Base-by-base conservation (phyloP, 2,329 filamentous ascomycete genomes). In the Xylariaceae sp. region DNA sequence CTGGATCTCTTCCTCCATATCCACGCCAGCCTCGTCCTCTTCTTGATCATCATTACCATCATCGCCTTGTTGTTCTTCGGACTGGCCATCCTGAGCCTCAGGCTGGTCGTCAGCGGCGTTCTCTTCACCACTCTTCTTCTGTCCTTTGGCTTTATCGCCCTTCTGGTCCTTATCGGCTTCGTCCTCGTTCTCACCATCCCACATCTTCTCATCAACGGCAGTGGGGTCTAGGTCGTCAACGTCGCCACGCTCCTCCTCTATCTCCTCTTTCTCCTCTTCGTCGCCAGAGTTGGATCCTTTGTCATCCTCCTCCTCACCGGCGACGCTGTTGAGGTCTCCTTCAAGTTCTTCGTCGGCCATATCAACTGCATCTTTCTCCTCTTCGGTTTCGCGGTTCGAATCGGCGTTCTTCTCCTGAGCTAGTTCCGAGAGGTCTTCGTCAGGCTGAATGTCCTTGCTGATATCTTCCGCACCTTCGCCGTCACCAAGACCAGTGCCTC, bases 151-250 rank as follows among this genome's bases (percentile, higher is more conserved):
- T 60, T 90, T 82, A 57, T 92, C 86, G 4, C 85, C 87, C 69
- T 90, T 80, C 69, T 90, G 88, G 50, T 97, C 89, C 66, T 94
- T 94, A 52, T 93, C 88, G 1, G 89, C 86, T 52, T 92, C 86
- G 50, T 92, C 82, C 49, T 90, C 87, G 56, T 88, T 86, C 51
- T 87, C 86, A 45, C 92, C 92, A 74, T 99, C 92, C 94, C 94
- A 99, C 83, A 97, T 92, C 79, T 97, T 99, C 77, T 99, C 95
- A 71, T 99, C 95, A 1, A 97, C 89, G 17, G 93, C 90, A 13
- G 86, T 89, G 10, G 91, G 88, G 67, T 96, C 93, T 48, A 96
- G 79, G 68, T 96, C 91, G 75, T 97, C 90, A 9, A 97, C 92
- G 68, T 92, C 89, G 1, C 92, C 94, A 4, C 89, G 84, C 74